Evolutionary conservation across 83 land plant species (phyloP), one percentile per base, ranked within the genome.

Genomic region (Thuja plicata): DNA sequence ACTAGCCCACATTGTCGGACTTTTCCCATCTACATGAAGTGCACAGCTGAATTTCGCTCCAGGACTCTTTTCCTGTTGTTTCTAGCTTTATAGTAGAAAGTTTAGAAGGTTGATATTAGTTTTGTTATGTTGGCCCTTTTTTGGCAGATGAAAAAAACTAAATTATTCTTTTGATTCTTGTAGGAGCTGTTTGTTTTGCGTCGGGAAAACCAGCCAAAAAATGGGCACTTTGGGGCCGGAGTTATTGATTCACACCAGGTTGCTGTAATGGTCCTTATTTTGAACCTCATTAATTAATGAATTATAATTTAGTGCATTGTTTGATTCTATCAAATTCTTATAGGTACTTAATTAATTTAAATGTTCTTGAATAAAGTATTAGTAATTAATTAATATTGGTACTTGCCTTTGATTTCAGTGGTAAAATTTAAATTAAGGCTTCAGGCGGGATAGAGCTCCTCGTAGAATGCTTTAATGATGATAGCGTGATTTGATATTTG

Each of bases 151-250:
- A 38, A 19, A 48, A 48, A 24, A 77, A 8, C 24, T 76, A 37
- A 34, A 27, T 27, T 19, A 37, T 83, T 57, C 55, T 32, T 55
- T 16, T 79, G 37, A 32, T 87, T 81, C 91, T 70, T 92, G 85
- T 95, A 98, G 99, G 99, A 57, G 92, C 97, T 21, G 57, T 89
- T 78, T 98, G 99, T 90, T 98, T 98, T 93, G 99, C 96, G 12
- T 97, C 99, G 0, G 99, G 99, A 79, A 98, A 98, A 91, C 98
- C 98, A 52, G 99, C 99, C 27, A 97, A 93, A 89, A 93, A 91
- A 83, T 98, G 99, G 99, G 95, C 96, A 9, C 94, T 95, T 60
- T 98, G 99, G 99, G 99, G 99, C 37, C 88, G 99, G 46, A 97
- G 99, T 87, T 98, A 98, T 89, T 97, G 89, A 92, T 46, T 83